Evolutionary conservation across 2,329 filamentous ascomycete genomes (phyloP), one percentile per base, ranked within the genome.

Genomic region (Xylaria sp.): DNA sequence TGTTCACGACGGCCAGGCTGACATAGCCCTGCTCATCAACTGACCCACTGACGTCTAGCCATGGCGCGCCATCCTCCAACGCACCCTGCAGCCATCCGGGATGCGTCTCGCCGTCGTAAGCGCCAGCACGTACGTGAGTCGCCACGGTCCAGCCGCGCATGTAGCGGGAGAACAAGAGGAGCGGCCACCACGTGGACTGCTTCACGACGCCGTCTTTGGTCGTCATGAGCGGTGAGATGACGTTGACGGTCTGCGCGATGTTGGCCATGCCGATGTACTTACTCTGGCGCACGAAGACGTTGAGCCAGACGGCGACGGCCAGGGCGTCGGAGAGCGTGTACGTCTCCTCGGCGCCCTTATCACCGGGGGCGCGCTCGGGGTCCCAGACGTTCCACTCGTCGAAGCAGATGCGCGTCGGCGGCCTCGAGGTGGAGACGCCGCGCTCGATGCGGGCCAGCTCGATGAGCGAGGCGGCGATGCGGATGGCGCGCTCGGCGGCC

Each of bases 331-430:
- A 92, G 8, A 94, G 85, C 0, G 90, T 93, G 81, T 94, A 93
- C 74, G 80, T 82, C 77, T 94, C 91, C 80, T 94, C 92, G 6
- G 90, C 92, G 18, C 92, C 92, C 69, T 87, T 79, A 74, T 91
- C 89, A 18, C 92, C 92, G 0, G 90, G 90, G 0, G 92, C 91
- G 9, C 91, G 87, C 63, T 85, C 83, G 0, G 91, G 90, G 74
- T 93, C 91, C 92, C 92, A 94, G 9, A 94, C 91, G 78, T 94
- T 94, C 92, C 92, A 94, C 80, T 94, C 92, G 77, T 94, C 92
- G 77, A 94, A 94, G 83, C 92, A 94, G 78, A 94, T 93, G 61
- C 86, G 91, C 56, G 89, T 90, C 3, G 86, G 83, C 3, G 87
- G 86, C n/a, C 90, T 87, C 0, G 83, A 82, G 0, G 85, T 81